Percentiles rank a stretch among this genome's conserved stretches.
Conservation (phyloP, 768 basidiomycete species). For the Trametes punicea region DNA sequence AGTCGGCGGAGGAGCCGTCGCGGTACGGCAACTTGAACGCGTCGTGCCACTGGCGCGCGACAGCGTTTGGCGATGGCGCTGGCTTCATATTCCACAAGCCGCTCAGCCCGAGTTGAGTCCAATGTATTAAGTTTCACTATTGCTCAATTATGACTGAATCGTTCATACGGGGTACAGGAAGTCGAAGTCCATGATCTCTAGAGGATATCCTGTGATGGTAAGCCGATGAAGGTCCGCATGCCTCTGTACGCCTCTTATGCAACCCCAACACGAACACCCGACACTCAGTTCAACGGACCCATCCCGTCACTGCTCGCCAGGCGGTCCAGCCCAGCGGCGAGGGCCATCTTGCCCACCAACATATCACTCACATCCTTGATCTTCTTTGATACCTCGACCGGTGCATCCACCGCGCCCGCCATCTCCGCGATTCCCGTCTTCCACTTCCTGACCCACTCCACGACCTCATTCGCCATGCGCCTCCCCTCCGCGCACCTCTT, state of each 20-base stretch:
- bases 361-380: not conserved
- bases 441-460: slow-evolving; percentile 48
- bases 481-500: slow-evolving; percentile 41
- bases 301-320: not conserved
- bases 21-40: no score
- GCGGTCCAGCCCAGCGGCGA: not conserved
- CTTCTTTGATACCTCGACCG: not conserved
- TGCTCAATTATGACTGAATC: no score
- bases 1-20: no score
- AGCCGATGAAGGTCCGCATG: not conserved
- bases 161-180: no score
- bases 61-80: no score
- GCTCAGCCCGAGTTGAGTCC: no score
- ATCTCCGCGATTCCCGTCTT: slow-evolving; percentile 6
- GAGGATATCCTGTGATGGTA: not conserved
- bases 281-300: not conserved
- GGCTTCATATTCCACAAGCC: no score
- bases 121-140: no score
- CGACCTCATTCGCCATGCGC: slow-evolving; percentile 45
- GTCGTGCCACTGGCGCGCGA: no score
- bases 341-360: not conserved
- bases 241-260: not conserved
- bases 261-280: not conserved
- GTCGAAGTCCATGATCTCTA: no score
- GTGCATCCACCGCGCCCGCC: not conserved